Evolutionary conservation across 768 basidiomycete species (phyloP).

Genomic region (Amanita rubescens): DNA sequence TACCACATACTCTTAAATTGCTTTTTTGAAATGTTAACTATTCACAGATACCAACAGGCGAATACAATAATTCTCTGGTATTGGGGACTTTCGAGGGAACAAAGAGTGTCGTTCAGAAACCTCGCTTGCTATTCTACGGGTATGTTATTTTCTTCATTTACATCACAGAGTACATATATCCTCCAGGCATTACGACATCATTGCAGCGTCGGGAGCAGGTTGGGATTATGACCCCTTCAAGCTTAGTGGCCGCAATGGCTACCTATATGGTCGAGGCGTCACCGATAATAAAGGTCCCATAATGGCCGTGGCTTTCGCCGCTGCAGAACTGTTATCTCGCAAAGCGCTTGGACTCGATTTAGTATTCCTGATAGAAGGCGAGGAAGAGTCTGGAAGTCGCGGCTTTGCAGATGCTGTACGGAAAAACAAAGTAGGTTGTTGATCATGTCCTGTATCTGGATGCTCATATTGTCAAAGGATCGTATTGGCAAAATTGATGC

Average conservation of each 20-base stretch:
- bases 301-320: constrained; percentile 85
- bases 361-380: constrained; percentile 90
- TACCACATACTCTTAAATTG: too few relatives aligned
- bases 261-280: constrained; percentile 84
- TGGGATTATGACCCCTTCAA: constrained; percentile 86
- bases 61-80: constrained; percentile 80
- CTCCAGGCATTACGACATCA: constrained; percentile 91
- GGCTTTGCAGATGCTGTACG: constrained; percentile 78
- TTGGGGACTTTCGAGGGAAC: constrained; percentile 80
- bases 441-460: not conserved
- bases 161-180: not conserved
- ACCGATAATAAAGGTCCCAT: constrained; percentile 97
- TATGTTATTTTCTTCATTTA: constrained; percentile 22
- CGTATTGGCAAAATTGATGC: constrained; percentile 83
- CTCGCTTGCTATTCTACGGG: constrained; percentile 89
- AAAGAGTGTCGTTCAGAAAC: constrained; percentile 49
- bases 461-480: constrained; percentile 35
- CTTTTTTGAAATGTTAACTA: not conserved
- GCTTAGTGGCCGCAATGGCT: constrained; percentile 79
- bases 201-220: constrained; percentile 62
- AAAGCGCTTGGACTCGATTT: constrained; percentile 80
- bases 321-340: constrained; percentile 65
- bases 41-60: constrained; percentile 64
- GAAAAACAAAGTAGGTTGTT: constrained; percentile 54
- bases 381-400: constrained; percentile 90